Evolutionary conservation across 306 rosid genomes (phyloP).

Genomic region (Vigna hirtella): DNA sequence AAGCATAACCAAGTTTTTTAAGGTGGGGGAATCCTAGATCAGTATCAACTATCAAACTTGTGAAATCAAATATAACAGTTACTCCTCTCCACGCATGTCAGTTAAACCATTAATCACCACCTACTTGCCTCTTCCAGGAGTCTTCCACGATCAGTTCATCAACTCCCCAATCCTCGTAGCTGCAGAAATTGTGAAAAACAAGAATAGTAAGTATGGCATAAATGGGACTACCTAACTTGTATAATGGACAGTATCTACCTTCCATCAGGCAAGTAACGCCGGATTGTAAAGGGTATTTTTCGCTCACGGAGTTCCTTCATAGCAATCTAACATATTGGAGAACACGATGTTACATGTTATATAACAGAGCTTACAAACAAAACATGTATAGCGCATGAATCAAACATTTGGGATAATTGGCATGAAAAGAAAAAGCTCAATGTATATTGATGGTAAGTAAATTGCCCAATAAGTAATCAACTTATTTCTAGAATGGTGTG

Average conservation of each 20-base stretch:
- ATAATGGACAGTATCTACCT: constrained; percentile 52
- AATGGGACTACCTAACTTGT: background rate
- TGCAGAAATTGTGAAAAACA: constrained; percentile 43
- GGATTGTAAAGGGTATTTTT: constrained; percentile 94
- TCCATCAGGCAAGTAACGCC: constrained; percentile 98
- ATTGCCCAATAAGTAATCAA: background rate
- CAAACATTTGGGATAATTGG: background rate
- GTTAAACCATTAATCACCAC: constrained; percentile 69
- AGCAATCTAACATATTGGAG: constrained; percentile 67
- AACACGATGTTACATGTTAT: constrained; percentile 32
- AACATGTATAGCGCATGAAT: background rate
- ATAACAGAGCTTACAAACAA: constrained; percentile 17
- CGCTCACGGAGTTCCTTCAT: constrained; percentile 97
- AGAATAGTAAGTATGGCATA: constrained; percentile 30
- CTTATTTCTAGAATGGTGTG: background rate
- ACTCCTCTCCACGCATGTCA: constrained; percentile 17
- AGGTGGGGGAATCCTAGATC: background rate
- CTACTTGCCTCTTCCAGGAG: constrained; percentile 99
- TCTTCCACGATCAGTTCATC: constrained; percentile 96
- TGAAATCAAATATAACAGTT: constrained; percentile 7
- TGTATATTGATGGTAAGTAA: background rate
- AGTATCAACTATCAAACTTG: constrained; percentile 18
- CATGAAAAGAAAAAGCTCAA: background rate
- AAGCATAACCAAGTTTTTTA: background rate
- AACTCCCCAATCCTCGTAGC: constrained; percentile 98